phyloP scores from a whole-genome alignment of 1,284 basidiomycete species.

The Cerrena zonata region DNA sequence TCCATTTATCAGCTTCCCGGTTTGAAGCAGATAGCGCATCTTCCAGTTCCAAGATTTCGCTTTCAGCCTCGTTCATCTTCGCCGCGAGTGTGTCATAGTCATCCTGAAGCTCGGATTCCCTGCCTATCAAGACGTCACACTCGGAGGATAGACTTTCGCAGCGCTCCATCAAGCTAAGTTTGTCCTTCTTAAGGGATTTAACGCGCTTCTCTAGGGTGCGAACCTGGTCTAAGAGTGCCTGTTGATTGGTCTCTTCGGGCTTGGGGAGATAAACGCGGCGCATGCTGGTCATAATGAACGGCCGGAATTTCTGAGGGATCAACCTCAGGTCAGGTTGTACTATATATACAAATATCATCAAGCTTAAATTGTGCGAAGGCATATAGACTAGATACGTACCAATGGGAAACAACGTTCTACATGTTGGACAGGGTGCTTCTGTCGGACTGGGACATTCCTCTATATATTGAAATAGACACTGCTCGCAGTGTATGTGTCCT shows the following conservation, averaged over 20 bases:
- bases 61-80: constrained; percentile 5
- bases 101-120: constrained; percentile 29
- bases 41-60: constrained; percentile 25
- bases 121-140: constrained; percentile 26
- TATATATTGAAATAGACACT: constrained; percentile 47
- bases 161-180: constrained; percentile 35
- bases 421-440: constrained; percentile 51
- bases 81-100: constrained; percentile 21
- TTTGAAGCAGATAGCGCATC: constrained; percentile 23
- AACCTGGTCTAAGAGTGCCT: constrained; percentile 26
- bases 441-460: constrained; percentile 36
- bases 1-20: neutral
- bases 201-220: constrained; percentile 32
- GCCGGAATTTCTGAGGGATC: constrained; percentile 56
- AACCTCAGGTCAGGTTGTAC: constrained; percentile 40
- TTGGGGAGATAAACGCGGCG: constrained; percentile 48
- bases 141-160: constrained; percentile 33
- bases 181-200: constrained; percentile 33
- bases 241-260: constrained; percentile 10
- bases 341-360: constrained; percentile 13
- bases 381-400: constrained; percentile 31
- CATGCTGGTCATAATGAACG: constrained; percentile 47
- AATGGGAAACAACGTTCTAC: constrained; percentile 48
- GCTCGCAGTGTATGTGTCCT: constrained; percentile 62
- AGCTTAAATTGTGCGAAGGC: constrained; percentile 10